phyloP scores from a whole-genome alignment of 1,139 yeast species.

The Candida gigantensis region DNA sequence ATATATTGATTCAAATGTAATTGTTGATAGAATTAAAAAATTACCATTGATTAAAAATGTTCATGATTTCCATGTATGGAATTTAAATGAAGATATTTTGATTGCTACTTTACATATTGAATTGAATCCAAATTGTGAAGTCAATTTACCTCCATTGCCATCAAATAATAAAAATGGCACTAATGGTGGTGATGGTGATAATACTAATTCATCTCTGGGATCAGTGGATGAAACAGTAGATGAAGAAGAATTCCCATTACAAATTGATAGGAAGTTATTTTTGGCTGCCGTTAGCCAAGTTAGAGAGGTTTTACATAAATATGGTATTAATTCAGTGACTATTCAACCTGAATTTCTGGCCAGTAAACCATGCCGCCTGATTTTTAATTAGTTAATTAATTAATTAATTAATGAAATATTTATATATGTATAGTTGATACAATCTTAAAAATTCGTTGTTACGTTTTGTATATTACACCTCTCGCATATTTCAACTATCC shows the following conservation, averaged over 20 bases:
- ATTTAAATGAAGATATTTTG: slow-evolving; percentile 80
- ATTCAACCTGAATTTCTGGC: slow-evolving; percentile 80
- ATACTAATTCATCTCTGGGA: neutral
- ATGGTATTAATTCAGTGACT: slow-evolving; percentile 91
- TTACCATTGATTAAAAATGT: slow-evolving; percentile 78
- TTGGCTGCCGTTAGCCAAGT: slow-evolving; percentile 73
- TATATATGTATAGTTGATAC: too few relatives aligned
- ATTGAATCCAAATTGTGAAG: slow-evolving; percentile 42
- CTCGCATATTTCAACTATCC: too few relatives aligned
- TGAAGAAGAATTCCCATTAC: slow-evolving; percentile 9
- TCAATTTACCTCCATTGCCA: slow-evolving; percentile 5
- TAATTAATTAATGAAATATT: slow-evolving; percentile 1
- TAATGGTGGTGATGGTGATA: neutral
- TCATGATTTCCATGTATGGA: slow-evolving; percentile 97
- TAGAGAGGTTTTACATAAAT: slow-evolving; percentile 74
- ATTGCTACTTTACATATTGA: slow-evolving; percentile 91
- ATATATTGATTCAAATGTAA: slow-evolving; percentile 71
- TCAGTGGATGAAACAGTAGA: slow-evolving; percentile 2
- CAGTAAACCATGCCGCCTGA: neutral
- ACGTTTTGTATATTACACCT: too few relatives aligned
- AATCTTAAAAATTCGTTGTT: too few relatives aligned
- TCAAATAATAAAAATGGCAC: neutral
- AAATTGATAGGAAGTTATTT: slow-evolving; percentile 49
- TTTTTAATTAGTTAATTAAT: slow-evolving; percentile 1
- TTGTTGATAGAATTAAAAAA: slow-evolving; percentile 63